Evolutionary conservation across 345 rosid genomes (phyloP), one percentile per base, ranked within the genome.

Genomic region (Salix dunnii): DNA sequence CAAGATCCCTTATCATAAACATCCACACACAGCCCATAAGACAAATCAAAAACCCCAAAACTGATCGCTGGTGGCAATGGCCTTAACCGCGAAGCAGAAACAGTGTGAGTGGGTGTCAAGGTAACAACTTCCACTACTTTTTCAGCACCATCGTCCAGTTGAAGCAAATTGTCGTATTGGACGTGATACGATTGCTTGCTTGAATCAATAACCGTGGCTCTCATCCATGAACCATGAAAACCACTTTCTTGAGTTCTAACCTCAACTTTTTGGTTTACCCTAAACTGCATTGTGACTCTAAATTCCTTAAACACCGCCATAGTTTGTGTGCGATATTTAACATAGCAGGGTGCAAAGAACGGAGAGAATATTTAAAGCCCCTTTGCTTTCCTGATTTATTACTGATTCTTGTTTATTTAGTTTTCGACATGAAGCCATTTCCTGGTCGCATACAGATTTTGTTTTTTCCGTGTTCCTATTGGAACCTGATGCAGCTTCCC

Each of bases 1-100:
- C 79, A 76, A 28, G 31, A 27, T 1, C 33, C 67, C 55, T 35
- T 40, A 21, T 27, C 18, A 33, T 30, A 69, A 12, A 76, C 49
- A 60, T 68, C 74, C 21, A 76, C 79, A 25, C 68, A 42, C 18
- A 53, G 28, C 8, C 79, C 79, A 61, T 76, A 76, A 23, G 30
- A 25, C 25, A 76, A 69, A 27, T 43, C 73, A 51, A 12, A 53
- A 4, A 3, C 35, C 0, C 71, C 40, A 20, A 31, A 67, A 23
- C 33, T 49, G 16, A 51, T 18, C 16, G 12, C 7, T 13, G 25
- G 72, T 3, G 78, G 78, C 18, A 67, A 2, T 11, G 71, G 71
- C 36, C 78, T 66, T 23, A 75, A 66, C 21, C 72, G 48, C 7
- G 64, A n/a, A 25, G 49, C 51, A 23, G 51, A 46, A 46, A 14